Percentiles rank a stretch among this genome's conserved stretches.
phyloP scores from a whole-genome alignment of 2,329 filamentous ascomycete genomes.

The Hypoxylon sp. region DNA sequence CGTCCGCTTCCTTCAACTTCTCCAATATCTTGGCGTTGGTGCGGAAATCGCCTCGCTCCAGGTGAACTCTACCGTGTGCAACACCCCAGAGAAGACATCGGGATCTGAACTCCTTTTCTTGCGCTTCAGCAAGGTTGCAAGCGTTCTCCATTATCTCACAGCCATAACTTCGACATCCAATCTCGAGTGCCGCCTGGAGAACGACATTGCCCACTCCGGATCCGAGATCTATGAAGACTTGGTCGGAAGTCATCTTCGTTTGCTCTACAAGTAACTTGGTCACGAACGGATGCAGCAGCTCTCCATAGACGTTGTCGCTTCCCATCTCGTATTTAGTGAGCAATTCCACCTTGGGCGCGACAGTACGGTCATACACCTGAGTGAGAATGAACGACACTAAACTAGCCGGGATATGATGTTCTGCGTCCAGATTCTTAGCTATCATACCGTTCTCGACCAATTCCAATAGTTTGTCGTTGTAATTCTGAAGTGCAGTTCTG shows the following conservation, averaged over 20 bases:
- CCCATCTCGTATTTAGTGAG: slow-evolving; percentile 90
- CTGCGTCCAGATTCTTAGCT: slow-evolving; percentile 76
- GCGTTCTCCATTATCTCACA: slow-evolving; percentile 97
- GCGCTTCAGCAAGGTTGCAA: slow-evolving; percentile 83
- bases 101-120: slow-evolving; percentile 86
- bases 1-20: slow-evolving; percentile 86
- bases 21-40: slow-evolving; percentile 78
- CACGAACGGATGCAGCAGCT: slow-evolving; percentile 87
- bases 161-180: slow-evolving; percentile 95
- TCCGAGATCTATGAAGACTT: slow-evolving; percentile 94
- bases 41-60: slow-evolving; percentile 88
- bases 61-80: slow-evolving; percentile 80
- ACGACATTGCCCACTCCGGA: slow-evolving; percentile 98
- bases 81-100: slow-evolving; percentile 93
- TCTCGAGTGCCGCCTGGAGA: slow-evolving; percentile 91
- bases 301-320: slow-evolving; percentile 94
- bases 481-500: slow-evolving; percentile 78
- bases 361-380: slow-evolving; percentile 92
- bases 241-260: slow-evolving; percentile 82
- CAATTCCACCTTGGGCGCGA: slow-evolving; percentile 88
- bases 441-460: slow-evolving; percentile 80
- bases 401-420: slow-evolving; percentile 77
- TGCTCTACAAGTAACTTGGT: slow-evolving; percentile 83
- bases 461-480: slow-evolving; percentile 78
- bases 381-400: slow-evolving; percentile 85